Evolutionary conservation across 345 rosid genomes (phyloP).

Genomic region (Populus simonii): DNA sequence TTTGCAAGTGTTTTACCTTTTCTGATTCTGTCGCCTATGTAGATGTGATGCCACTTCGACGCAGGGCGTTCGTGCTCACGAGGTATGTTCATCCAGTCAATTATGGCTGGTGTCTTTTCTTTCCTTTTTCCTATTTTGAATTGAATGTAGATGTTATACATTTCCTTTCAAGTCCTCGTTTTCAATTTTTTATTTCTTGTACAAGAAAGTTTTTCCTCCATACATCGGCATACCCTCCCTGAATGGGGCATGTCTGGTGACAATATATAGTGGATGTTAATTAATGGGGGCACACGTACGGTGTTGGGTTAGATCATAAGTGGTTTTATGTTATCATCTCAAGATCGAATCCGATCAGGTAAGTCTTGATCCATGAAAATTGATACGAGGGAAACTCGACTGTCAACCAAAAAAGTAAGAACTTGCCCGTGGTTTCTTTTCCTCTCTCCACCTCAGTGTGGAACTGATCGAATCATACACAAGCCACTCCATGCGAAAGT

Average conservation of each 20-base stretch:
- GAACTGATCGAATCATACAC: background rate
- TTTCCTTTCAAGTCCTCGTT: background rate
- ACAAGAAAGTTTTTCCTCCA: background rate
- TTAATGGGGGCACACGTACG: background rate
- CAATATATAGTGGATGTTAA: background rate
- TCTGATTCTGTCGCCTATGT: background rate
- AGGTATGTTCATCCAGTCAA: background rate
- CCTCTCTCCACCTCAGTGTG: background rate
- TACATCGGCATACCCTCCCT: background rate
- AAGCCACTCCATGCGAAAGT: background rate
- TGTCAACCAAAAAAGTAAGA: background rate
- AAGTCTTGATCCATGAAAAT: background rate
- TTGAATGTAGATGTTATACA: background rate
- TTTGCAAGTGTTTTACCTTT: background rate
- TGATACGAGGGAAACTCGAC: background rate
- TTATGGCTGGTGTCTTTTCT: too few species aligned
- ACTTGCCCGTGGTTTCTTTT: background rate
- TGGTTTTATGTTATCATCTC: background rate
- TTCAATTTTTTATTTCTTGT: background rate
- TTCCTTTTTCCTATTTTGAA: background rate
- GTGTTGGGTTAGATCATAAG: background rate
- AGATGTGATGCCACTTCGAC: background rate
- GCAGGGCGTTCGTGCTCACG: background rate
- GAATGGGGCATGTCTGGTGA: background rate
- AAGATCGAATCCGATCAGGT: background rate